Base-by-base conservation (phyloP, 2,329 filamentous ascomycete genomes). In the Trichophyton mentagrophytes region DNA sequence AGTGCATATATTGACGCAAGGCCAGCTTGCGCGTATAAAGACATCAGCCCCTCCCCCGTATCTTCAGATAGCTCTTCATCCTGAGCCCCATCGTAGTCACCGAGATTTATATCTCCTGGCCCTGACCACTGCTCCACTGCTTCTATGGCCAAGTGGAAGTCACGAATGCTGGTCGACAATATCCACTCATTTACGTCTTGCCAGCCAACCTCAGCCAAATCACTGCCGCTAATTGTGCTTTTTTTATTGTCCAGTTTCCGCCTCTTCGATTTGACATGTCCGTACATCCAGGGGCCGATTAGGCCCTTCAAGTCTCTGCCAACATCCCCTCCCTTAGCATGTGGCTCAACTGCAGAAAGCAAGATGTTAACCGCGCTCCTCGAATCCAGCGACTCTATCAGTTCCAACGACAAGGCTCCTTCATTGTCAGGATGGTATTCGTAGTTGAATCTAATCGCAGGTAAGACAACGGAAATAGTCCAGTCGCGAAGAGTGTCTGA, bases 281-380 rank as follows among this genome's bases (percentile, higher is more conserved):
- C 84, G 67, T 81, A 82, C 65, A 85, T 80, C 84, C 84, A 86
- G 9, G 84, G 82, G 3, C 82, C 81, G 42, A 85, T 77, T 22
- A 86, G 70, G 3, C 80, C 78, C 64, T 79, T 79, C 44, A 86
- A 65, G 65, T 86, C 84, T 60, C 80, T 75, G 22, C 76, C 78
- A 55, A 80, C 63, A 60, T 76, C 72, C 62, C 70, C 72, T 20
- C 68, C 67, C 60, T 70, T 69, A 57, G 71, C 68, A 13, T 69
- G 66, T 25, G 70, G 58, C 56, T 69, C 67, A 9, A 71, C 69
- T 63, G 76, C 77, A 38, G 74, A 76, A 61, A 86, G 72, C 56
- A 85, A 72, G 58, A 79, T 68, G 49, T 82, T 79, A 38, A 85
- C 74, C 0, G 79, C 83, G 7, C 75, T 75, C 60, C 72, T 70